A percentile compares a stretch with the other conserved stretches of the same genome.
These are phyloP conservation scores for Adenanthera pavonina DNA, from an alignment of 306 rosid species.

Conservation along the genomic window DNA sequence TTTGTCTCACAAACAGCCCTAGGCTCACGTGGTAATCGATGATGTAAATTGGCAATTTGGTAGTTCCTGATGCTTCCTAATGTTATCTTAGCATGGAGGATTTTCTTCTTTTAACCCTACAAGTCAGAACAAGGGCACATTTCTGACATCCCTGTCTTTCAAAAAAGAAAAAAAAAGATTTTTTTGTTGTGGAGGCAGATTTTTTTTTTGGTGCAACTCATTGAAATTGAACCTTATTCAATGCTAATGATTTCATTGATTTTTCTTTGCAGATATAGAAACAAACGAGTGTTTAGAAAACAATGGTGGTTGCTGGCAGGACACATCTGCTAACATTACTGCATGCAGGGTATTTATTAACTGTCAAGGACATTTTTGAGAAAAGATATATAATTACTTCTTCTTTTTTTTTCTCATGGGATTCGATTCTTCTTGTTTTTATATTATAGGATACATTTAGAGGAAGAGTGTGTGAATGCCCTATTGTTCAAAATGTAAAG, in stretches of 20 bases:
- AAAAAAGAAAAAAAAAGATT: neutral
- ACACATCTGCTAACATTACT: conserved; percentile 68
- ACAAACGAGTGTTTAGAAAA: conserved; percentile 92
- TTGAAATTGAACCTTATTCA: conserved; percentile 30
- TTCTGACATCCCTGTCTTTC: neutral
- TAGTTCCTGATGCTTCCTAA: neutral
- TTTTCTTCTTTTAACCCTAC: neutral
- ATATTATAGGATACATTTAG: conserved; percentile 81
- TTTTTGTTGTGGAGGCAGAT: neutral
- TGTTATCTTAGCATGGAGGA: conserved; percentile 10
- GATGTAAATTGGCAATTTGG: neutral
- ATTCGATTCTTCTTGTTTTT: conserved; percentile 19
- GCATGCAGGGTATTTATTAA: conserved; percentile 86
- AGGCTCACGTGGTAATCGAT: neutral
- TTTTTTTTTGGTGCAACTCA: conserved; percentile 8
- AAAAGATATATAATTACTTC: neutral
- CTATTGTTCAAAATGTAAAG: conserved; percentile 77
- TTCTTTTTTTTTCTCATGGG: conserved; percentile 16
- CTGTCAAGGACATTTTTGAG: conserved; percentile 1
- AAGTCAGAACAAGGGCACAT: neutral
- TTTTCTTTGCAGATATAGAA: conserved; percentile 65
- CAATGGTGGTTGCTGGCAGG: conserved; percentile 96
- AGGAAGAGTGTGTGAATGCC: conserved; percentile 98
- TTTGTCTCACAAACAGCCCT: neutral
- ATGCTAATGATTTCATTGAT: conserved; percentile 38